These are phyloP conservation scores for Drechslerella dactyloides DNA, from an alignment of 2,329 filamentous ascomycete genomes.

Conservation along the genomic window DNA sequence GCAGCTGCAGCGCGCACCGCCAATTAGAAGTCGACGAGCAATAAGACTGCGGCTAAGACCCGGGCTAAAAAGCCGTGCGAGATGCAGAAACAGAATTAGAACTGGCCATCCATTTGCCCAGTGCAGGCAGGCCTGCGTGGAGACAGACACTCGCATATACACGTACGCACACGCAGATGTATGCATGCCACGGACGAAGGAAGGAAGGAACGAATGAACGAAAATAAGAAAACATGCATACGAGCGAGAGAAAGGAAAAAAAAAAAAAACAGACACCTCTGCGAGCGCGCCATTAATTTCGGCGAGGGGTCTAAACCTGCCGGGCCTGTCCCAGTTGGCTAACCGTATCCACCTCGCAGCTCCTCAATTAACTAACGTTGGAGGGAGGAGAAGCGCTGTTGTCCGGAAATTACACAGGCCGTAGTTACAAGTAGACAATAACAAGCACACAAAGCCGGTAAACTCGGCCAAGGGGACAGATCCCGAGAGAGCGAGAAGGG, in stretches of 20 bases:
- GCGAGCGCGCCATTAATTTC: slow-evolving; percentile 10
- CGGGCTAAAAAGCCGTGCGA: background rate
- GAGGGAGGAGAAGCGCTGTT: background rate
- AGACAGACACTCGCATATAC: background rate
- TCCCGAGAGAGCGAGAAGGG: background rate
- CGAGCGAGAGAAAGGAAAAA: too few relatives aligned
- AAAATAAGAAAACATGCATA: too few relatives aligned
- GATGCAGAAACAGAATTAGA: slow-evolving; percentile 1
- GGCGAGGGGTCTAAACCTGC: background rate
- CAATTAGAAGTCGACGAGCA: too few relatives aligned
- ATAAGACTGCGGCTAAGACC: background rate
- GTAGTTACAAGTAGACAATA: slow-evolving; percentile 3
- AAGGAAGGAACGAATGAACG: too few relatives aligned
- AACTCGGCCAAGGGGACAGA: background rate
- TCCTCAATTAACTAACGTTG: background rate
- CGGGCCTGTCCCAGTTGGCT: background rate
- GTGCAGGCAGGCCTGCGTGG: too few relatives aligned
- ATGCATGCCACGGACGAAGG: too few relatives aligned
- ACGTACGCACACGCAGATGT: background rate
- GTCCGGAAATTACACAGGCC: slow-evolving; percentile 7
- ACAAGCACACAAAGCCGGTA: background rate
- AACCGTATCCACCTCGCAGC: background rate
- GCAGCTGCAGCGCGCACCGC: too few relatives aligned
- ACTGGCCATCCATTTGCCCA: background rate
- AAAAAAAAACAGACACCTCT: background rate